Percentiles rank a stretch among this genome's conserved stretches.
phyloP scores from a whole-genome alignment of 106 monocot genomes.

The Posidonia australis region DNA sequence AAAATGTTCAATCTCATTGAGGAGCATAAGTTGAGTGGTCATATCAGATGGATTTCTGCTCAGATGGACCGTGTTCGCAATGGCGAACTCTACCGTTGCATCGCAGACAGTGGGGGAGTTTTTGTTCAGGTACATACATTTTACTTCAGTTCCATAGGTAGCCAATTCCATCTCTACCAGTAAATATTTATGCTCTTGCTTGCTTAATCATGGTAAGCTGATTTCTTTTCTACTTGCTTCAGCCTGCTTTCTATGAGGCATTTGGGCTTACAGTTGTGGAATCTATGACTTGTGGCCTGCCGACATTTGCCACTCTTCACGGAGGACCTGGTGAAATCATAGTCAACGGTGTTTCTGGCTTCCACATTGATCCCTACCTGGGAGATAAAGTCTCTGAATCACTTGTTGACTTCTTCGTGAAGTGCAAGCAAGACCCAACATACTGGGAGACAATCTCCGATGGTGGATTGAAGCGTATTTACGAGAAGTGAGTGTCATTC shows the following conservation, averaged over 20 bases:
- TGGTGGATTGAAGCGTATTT: conserved; percentile 15
- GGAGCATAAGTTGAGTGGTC: conserved; percentile 13
- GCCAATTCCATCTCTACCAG: background rate
- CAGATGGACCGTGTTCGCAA: conserved; percentile 28
- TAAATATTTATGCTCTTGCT: background rate
- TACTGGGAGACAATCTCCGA: conserved; percentile 13
- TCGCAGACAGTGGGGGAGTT: conserved; percentile 16
- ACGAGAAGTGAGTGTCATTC: conserved; percentile 13
- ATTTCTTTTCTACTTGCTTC: background rate
- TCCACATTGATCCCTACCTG: conserved; percentile 21
- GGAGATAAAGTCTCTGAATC: conserved; percentile 15
- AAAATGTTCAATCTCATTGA: conserved; percentile 18
- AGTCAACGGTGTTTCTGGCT: conserved; percentile 25
- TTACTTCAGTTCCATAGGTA: too few species aligned
- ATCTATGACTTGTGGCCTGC: conserved; percentile 20
- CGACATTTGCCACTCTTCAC: conserved; percentile 23
- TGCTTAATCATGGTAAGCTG: too few species aligned
- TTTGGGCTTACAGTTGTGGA: conserved; percentile 26
- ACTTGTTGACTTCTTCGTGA: conserved; percentile 21
- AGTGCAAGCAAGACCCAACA: conserved; percentile 11
- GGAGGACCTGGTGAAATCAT: conserved; percentile 33
- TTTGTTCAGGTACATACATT: conserved; percentile 14
- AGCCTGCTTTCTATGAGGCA: conserved; percentile 29
- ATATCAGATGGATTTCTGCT: conserved; percentile 20
- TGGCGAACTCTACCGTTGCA: conserved; percentile 20